Evolutionary conservation across 371 early-diverging fungal genomes (phyloP), one percentile per base, ranked within the genome.

Genomic region (Apophysomyces trapeziformis): DNA sequence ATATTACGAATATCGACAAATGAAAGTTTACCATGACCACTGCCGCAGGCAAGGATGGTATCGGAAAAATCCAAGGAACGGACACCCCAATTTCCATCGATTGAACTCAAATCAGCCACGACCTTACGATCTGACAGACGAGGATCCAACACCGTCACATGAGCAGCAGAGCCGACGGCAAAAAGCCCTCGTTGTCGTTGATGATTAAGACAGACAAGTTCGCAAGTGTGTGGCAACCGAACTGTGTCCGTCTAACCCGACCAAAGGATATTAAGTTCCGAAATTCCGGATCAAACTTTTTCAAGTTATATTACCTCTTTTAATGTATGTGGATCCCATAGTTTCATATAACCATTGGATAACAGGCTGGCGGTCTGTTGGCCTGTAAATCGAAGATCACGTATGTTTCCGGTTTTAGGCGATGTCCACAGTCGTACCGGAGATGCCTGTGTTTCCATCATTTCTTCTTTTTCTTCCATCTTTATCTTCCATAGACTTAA

Each of bases 81-180:
- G 4, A 92, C 90, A 2, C 92, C 92, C 89, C 91, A 90, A 1
- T 83, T 84, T 1, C 85, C 87, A 72, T 92, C 92, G 39, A 75
- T 72, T 4, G 88, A 86, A 6, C 77, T 78, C 38, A 84, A 67
- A 1, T 68, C 72, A 41, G 81, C 84, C 1, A 81, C 85, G 13
- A 82, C 60, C 5, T 54, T 57, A 26, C 37, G 38, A 8, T 32
- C 44, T 4, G 44, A 58, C 1, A 64, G 47, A 7, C 92, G 83
- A 4, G 88, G 79, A 64, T 92, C 92, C 5, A 89, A 36, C 14
- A 92, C 16, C 7, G 87, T 82, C 18, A 90, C 69, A 58, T 90
- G 83, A 7, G 70, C 67, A 57, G 85, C 87, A 2, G 89, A 88
- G 18, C 92, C 92, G 21, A 90, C 81, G 0, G 85, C 84, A 63